phyloP scores from a whole-genome alignment of 2,329 filamentous ascomycete species.

The Colletotrichum euphorbiae region DNA sequence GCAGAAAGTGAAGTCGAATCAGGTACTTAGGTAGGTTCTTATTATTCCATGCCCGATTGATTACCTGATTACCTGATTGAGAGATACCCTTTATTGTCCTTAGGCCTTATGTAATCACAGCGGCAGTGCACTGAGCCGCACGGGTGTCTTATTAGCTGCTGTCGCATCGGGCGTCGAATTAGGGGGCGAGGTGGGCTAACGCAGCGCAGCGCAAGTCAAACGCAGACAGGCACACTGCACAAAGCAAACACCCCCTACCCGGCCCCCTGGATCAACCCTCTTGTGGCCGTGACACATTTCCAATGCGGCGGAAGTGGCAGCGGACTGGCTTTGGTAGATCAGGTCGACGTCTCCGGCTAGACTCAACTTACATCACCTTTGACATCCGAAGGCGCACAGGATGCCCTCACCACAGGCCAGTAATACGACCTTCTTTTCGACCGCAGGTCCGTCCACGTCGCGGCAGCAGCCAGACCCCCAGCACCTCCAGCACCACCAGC shows the following conservation, averaged over 20 bases:
- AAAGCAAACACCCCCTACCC: too few relatives aligned
- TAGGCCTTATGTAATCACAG: not conserved
- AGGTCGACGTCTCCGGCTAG: constrained; percentile 1
- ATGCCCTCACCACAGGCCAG: constrained; percentile 26
- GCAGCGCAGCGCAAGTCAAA: too few relatives aligned
- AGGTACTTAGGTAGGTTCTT: too few relatives aligned
- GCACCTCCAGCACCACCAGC: not conserved
- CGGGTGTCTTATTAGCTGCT: too few relatives aligned
- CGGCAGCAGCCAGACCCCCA: not conserved
- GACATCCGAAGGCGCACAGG: constrained; percentile 25
- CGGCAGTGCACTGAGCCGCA: not conserved
- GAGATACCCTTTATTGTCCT: not conserved
- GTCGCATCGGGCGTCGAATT: too few relatives aligned
- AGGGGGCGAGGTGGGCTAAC: too few relatives aligned
- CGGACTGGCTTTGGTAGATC: not conserved
- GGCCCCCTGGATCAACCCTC: not conserved
- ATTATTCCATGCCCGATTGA: too few relatives aligned
- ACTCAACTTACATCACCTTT: not conserved
- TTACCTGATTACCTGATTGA: too few relatives aligned
- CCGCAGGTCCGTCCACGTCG: constrained; percentile 17
- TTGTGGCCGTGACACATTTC: not conserved
- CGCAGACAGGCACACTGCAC: too few relatives aligned
- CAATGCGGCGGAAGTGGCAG: constrained; percentile 1
- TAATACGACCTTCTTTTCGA: constrained; percentile 1
- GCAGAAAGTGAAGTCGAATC: too few relatives aligned